Evolutionary conservation across 2,329 filamentous ascomycete species (phyloP), one percentile per base, ranked within the genome.

Genomic region (Cladosporium sp.): DNA sequence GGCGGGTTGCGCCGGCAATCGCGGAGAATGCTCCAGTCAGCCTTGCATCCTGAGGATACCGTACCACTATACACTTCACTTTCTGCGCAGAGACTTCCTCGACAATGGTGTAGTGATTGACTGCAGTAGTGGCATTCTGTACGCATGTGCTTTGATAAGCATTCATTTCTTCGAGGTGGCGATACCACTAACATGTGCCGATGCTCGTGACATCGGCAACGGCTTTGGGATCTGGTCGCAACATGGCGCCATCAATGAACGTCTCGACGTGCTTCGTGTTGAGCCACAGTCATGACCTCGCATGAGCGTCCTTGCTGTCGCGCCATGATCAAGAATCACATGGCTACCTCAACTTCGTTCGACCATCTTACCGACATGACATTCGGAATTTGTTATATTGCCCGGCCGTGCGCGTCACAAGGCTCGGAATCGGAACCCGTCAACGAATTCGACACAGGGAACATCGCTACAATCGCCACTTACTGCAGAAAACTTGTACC

Each of bases 1-100:
- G 60, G 60, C 54, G 28, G 49, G 49, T 26, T 8, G 23, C 30
- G 23, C 11, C 6, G 60, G 60, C 60, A 30, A 56, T 56, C 60
- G 60, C 60, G 60, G 49, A 63, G 60, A 63, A 63, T 63, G 60
- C 60, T 63, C n/a, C 49, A 63, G 34, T 61, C 43, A 51, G 43
- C 58, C 32, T 23, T 23, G 39, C 25, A 61, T 16, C 25, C 18
- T 21, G 26, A 23, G n/a, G 34, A 18, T 34, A 51, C 28, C 58
- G 5, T 30, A 21, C 23, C 58, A 30, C 26, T 46, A 11, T 28
- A 51, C 18, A 8, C 30, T 61, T 39, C 36, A 46, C 46, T 30
- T 60, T 48, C 16, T 60, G 58, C 34, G 39, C 32, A 39, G 26
- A 39, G 36, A 30, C 36, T 60, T 60, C 11, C 28, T 8, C 7